These are phyloP conservation scores for Gynandropsis gynandra DNA, from an alignment of 345 rosid genomes.

Conservation along the genomic window DNA sequence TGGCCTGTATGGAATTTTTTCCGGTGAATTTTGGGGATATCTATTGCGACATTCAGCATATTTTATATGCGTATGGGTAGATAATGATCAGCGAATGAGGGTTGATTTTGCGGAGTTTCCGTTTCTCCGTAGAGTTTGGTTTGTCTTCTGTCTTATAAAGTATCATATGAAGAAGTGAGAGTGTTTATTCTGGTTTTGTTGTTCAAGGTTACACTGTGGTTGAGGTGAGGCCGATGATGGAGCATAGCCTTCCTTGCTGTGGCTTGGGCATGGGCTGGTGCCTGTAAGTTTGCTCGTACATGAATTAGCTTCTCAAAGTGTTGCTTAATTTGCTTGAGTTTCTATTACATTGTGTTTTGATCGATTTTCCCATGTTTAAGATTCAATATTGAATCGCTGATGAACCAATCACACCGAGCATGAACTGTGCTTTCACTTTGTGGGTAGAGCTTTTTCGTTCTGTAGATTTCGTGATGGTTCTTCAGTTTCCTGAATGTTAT, in stretches of 20 bases:
- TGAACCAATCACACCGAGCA: not conserved
- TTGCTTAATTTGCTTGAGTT: too few species aligned
- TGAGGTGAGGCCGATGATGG: slow-evolving; percentile 43
- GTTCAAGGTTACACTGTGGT: slow-evolving; percentile 48
- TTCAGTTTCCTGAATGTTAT: not conserved
- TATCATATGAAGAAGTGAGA: slow-evolving; percentile 8
- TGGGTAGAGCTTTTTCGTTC: not conserved
- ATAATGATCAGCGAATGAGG: slow-evolving; percentile 8
- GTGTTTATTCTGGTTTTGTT: slow-evolving; percentile 13
- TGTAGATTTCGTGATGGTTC: not conserved
- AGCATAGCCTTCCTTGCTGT: slow-evolving; percentile 62
- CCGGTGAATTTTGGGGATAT: not conserved
- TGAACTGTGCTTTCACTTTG: not conserved
- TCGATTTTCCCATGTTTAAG: too few species aligned
- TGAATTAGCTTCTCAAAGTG: not conserved
- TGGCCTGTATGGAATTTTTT: not conserved
- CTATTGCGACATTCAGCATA: not conserved
- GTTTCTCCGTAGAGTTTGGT: too few species aligned
- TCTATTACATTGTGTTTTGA: too few species aligned
- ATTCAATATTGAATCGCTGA: too few species aligned
- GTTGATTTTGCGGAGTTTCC: not conserved
- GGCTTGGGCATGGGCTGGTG: slow-evolving; percentile 92
- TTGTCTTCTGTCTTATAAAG: too few species aligned
- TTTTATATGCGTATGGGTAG: not conserved
- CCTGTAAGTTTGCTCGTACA: slow-evolving; percentile 44